Percentiles rank a stretch among this genome's conserved stretches.
Evolutionary conservation across 2,329 filamentous ascomycete species (phyloP).

Genomic region (Plectosphaerella plurivora): DNA sequence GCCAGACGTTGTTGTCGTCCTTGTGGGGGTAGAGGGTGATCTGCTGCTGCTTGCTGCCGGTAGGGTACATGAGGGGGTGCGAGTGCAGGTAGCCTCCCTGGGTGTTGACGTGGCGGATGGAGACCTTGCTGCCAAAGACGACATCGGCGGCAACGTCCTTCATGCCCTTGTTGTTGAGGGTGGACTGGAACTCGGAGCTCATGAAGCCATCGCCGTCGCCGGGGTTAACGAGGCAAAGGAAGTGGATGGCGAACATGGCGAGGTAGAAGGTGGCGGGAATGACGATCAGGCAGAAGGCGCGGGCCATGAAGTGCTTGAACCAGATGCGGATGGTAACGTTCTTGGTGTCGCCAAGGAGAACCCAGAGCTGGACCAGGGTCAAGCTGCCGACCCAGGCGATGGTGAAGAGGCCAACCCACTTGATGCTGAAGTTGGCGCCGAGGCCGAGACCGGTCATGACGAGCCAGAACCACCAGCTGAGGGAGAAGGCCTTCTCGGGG

Average conservation of each 20-base stretch:
- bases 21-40: constrained; percentile 98
- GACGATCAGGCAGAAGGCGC: constrained; percentile 84
- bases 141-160: constrained; percentile 91
- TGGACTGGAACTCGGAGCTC: constrained; percentile 98
- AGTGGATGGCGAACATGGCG: constrained; percentile 96
- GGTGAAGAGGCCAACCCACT: constrained; percentile 98
- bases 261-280: constrained; percentile 90
- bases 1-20: constrained; percentile 95
- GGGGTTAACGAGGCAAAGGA: constrained; percentile 86
- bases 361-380: constrained; percentile 90
- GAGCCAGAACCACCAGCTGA: constrained; percentile 98
- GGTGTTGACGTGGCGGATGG: constrained; percentile 89
- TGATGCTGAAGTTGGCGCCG: constrained; percentile 89
- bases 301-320: constrained; percentile 90
- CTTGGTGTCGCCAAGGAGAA: constrained; percentile 83
- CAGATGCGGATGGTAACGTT: constrained; percentile 81
- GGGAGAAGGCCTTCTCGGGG: constrained; percentile 78
- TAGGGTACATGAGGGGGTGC: constrained; percentile 95
- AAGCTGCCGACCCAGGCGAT: constrained; percentile 95
- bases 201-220: constrained; percentile 98
- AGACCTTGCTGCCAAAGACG: constrained; percentile 79
- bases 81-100: constrained; percentile 98
- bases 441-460: constrained; percentile 79
- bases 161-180: constrained; percentile 95
- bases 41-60: constrained; percentile 96